Base-by-base conservation (phyloP, 305 asterid species). In the Nicotiana rustica region DNA sequence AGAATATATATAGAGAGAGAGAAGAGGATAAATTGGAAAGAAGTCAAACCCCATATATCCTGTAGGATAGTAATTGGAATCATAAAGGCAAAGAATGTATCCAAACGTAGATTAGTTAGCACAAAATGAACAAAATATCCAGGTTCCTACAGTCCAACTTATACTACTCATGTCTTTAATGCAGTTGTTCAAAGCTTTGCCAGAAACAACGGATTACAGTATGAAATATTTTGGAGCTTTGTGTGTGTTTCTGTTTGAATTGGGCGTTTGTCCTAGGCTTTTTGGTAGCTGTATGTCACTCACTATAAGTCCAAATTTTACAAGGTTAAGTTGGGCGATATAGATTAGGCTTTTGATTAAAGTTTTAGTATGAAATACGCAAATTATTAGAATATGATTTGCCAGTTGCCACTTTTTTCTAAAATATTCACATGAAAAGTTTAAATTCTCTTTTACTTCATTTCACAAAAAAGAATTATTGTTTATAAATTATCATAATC, bases 131-230 rank as follows among this genome's bases (percentile, higher is more conserved):
- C 64, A 75, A 75, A 75, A 52, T 59, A 5, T n/a, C 59, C 17
- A 35, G 41, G 10, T 25, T n/a, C 25, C 33, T 14, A 52, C 8
- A 6, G 47, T 75, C 79, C 29, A 75, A 49, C 52, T 52, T 25
- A 52, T 49, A 57, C 60, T 55, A 71, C 19, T 73, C 52, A 6
- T 47, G 14, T 49, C 14, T 47, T 3, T 6, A 29, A 75, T 62
- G 29, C 79, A 75, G 29, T 7, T 75, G 3, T 75, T 52, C 64
- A 75, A 49, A 52, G 10, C 18, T 75, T 75, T 75, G 5, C 79
- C 79, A 49, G 44, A 75, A 49, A 49, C 29, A 75, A 75, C 79
- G 79, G 79, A 75, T 52, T 52, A 49, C 29, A 75, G 25, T 49
- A 49, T 52, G 10, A 52, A 75, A 25, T 1, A 2, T 13, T 75